A percentile compares a stretch with the other conserved stretches of the same genome.
Conservation (phyloP, 306 rosid genomes). For the Vachellia pachyceras region DNA sequence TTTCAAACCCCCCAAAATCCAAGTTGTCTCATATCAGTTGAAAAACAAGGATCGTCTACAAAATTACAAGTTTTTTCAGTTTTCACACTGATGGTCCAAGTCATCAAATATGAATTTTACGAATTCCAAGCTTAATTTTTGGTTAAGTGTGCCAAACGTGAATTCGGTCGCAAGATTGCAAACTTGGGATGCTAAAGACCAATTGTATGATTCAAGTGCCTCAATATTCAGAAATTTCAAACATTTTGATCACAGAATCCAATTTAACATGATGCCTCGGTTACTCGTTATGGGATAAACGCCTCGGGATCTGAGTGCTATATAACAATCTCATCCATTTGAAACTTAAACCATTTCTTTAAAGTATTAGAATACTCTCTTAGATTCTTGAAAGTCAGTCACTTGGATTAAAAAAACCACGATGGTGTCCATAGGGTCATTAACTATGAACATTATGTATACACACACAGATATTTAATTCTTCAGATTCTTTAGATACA, state of each 20-base stretch:
- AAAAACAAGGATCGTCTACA: not conserved
- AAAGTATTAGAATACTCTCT: not conserved
- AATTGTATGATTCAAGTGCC: not conserved
- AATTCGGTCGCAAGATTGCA: not conserved
- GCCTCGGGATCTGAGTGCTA: slow-evolving; percentile 48
- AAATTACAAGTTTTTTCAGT: not conserved
- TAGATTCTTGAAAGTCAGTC: slow-evolving; percentile 19
- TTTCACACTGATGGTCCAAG: not conserved
- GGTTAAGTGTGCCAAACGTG: not conserved
- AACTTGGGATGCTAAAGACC: not conserved
- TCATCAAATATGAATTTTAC: not conserved
- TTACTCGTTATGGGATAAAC: not conserved
- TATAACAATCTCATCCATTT: slow-evolving; percentile 50
- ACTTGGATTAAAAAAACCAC: slow-evolving; percentile 27
- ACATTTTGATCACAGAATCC: not conserved
- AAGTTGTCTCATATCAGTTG: not conserved
- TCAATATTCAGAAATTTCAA: not conserved
- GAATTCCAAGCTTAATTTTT: not conserved
- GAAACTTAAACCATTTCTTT: slow-evolving; percentile 5
- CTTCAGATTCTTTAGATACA: not conserved
- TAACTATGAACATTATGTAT: slow-evolving; percentile 7
- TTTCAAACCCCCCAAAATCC: not conserved
- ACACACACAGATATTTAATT: not conserved
- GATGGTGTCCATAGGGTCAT: slow-evolving; percentile 32
- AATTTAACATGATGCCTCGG: not conserved